Evolutionary conservation across 306 rosid species (phyloP).

Genomic region (Abrus pulchellus): DNA sequence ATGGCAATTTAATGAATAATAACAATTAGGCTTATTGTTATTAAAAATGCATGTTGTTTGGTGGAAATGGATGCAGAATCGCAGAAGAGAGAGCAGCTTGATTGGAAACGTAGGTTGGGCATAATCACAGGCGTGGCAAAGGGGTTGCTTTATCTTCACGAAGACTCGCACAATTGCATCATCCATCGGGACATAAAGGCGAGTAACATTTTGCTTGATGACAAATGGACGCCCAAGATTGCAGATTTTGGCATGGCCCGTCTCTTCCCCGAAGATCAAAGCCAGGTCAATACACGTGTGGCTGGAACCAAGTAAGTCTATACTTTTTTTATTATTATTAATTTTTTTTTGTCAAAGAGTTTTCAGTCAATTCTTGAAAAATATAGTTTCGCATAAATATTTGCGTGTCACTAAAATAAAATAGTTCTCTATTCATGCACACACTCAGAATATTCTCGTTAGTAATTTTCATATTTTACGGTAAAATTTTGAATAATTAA

Average conservation of each 20-base stretch:
- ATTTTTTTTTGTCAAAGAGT: neutral
- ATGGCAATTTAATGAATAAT: too few relatives aligned
- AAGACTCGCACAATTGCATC: constrained; percentile 85
- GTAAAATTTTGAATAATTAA: too few relatives aligned
- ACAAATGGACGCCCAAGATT: constrained; percentile 92
- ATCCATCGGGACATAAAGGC: constrained; percentile 97
- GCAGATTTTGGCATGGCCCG: constrained; percentile 99
- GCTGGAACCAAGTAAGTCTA: constrained; percentile 90
- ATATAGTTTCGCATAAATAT: neutral
- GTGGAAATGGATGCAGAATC: constrained; percentile 59
- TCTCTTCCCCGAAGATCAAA: constrained; percentile 95
- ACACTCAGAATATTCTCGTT: neutral
- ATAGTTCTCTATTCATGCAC: neutral
- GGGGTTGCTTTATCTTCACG: constrained; percentile 95
- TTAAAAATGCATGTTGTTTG: neutral
- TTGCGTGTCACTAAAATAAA: neutral
- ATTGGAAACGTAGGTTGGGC: constrained; percentile 83
- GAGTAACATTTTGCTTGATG: constrained; percentile 86
- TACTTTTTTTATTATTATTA: neutral
- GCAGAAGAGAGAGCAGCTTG: constrained; percentile 65
- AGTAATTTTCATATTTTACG: neutral
- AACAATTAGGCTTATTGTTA: too few relatives aligned
- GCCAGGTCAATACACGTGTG: constrained; percentile 89
- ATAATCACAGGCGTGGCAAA: constrained; percentile 84
- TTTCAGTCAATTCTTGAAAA: neutral